Base-by-base conservation (phyloP, 768 basidiomycete species). In the Mycena amicta region DNA sequence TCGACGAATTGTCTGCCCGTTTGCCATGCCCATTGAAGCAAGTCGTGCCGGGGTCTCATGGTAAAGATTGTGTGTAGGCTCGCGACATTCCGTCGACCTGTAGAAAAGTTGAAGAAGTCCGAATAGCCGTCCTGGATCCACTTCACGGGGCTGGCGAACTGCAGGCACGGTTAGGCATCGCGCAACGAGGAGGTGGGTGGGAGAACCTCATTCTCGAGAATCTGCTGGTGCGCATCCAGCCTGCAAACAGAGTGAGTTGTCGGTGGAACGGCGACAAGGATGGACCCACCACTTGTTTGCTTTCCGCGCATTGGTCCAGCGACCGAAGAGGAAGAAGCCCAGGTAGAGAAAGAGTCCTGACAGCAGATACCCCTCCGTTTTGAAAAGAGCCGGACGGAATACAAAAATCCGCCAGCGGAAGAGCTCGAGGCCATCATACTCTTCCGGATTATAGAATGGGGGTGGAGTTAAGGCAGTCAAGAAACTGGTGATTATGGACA, bases 71-170 rank as follows among this genome's bases (percentile, higher is more conserved):
- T 86, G 77, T 96, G 94, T 53, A 95, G 79, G 28, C 89, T 90
- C 26, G 83, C 75, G 55, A 94, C 69, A 63, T 84, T 86, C 58
- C 90, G 88, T 59, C 95, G 79, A 53, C 95, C 95, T 2, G 93
- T 94, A 40, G 92, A 92, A 75, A 90, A 97, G 68, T 81, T 80
- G 77, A 93, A 91, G 69, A 86, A 90, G 75, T 93, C 92, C 3
- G 86, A 80, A 65, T 87, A 78, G 20, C 92, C 92, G 66, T 94
- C 93, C 39, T 78, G 55, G 30, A 80, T 79, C 50, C 89, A 73
- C 31, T 76, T 77, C 8, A 80, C 76, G 1, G 92, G 88, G 46
- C 76, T 80, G 12, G 91, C 86, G 76, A 97, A 97, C 71, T 96
- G 93, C n/a, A n/a, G n/a, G n/a, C n/a, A n/a, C n/a, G n/a, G n/a